Evolutionary conservation across 148 eudicot species (phyloP).

Genomic region (Chenopodium formosanum): DNA sequence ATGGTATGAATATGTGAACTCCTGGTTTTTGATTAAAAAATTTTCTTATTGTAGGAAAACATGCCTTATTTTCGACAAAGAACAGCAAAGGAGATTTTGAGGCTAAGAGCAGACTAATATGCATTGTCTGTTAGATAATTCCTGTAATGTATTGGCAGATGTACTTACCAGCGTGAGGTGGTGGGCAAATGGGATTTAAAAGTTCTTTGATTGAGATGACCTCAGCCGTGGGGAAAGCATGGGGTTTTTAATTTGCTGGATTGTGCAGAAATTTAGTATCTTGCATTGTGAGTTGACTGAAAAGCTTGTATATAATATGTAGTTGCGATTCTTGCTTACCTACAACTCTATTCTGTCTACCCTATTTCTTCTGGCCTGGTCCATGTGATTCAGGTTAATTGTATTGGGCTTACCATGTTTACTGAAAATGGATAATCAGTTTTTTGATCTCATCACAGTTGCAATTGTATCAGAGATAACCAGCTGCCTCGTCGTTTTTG

Average conservation of each 20-base stretch:
- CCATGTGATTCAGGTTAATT: background rate
- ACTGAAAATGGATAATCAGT: background rate
- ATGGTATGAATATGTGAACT: conserved; percentile 1
- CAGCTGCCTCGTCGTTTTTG: background rate
- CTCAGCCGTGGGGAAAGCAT: background rate
- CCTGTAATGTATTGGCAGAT: background rate
- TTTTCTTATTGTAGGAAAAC: conserved; percentile 44
- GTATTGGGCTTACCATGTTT: conserved; percentile 7
- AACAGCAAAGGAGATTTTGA: conserved; percentile 85
- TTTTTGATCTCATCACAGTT: background rate
- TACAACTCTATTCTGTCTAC: background rate
- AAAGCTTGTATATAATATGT: conserved; percentile 15
- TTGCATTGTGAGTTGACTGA: background rate
- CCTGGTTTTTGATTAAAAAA: background rate
- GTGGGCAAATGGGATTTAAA: background rate
- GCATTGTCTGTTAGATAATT: conserved; percentile 4
- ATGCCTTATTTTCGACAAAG: conserved; percentile 89
- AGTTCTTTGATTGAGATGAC: background rate
- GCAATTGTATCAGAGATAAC: background rate
- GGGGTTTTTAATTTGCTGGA: background rate
- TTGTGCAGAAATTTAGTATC: background rate
- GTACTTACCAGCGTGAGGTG: background rate
- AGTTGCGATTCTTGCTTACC: conserved; percentile 3
- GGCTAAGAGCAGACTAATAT: conserved; percentile 64
- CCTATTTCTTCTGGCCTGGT: background rate